Base-by-base conservation (phyloP, 345 rosid genomes). In the Anacardium occidentale region DNA sequence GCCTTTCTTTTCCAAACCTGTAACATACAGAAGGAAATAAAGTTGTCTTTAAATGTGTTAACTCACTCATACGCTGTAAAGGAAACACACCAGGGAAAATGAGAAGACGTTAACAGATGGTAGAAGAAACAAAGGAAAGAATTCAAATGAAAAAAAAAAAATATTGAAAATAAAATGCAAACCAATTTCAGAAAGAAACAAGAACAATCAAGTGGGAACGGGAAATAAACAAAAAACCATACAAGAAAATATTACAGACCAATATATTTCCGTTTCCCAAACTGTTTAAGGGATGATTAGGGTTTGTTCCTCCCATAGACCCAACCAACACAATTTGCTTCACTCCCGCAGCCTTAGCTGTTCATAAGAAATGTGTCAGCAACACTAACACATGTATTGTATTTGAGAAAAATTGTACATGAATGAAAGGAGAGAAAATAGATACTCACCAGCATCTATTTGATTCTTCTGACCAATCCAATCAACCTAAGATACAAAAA, bases 401-500 rank as follows among this genome's bases (percentile, higher is more conserved):
- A 20, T 44, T 44, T 22, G 32, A 8, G 0, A 42, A 4, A 65
- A 47, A 47, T 24, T 7, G 21, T 15, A 29, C 56, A 40, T 65
- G 24, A 71, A 80, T 66, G 65, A 18, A 48, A 48, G 64, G 67
- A 63, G 4, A 62, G 18, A 29, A 72, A 47, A 45, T 45, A 65
- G 60, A 26, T 25, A 70, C 85, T 78, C 80, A 92, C 97, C 99
- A 45, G 87, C 90, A 82, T 95, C 97, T 20, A 95, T 91, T 79
- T 92, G 98, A 81, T 95, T 95, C 76, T 92, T 95, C 90, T 92
- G 99, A 74, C 99, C 99, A 74, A 88, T 85, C 99, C 99, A 95
- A 64, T 95, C 99, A 64, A 95, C 97, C 98, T 95, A 59, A 60
- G 47, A 81, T 18, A 24, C 62, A 26, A 75, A 51, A 73, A 21